Evolutionary conservation across 345 rosid species (phyloP).

Genomic region (Populus pruinosa): DNA sequence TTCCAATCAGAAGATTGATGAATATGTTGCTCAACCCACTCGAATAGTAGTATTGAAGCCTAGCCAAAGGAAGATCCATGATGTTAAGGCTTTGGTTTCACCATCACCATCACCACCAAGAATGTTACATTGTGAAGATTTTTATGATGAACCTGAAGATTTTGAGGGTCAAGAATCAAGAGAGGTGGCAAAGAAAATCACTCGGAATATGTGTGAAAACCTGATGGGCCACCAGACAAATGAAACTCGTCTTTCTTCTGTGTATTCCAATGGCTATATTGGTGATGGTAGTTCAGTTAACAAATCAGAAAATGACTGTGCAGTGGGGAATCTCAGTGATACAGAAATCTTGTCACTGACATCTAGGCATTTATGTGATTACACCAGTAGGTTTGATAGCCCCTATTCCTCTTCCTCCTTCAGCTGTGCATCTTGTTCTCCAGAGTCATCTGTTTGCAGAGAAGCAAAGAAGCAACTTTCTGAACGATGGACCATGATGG

Average conservation of each 20-base stretch:
- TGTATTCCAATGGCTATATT: slow-evolving; percentile 69
- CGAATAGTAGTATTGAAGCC: slow-evolving; percentile 91
- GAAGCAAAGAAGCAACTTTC: slow-evolving; percentile 76
- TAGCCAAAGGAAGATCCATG: slow-evolving; percentile 57
- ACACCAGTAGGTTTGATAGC: slow-evolving; percentile 59
- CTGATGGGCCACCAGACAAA: slow-evolving; percentile 59
- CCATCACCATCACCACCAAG: slow-evolving; percentile 52
- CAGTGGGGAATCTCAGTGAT: slow-evolving; percentile 64
- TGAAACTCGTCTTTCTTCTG: slow-evolving; percentile 77
- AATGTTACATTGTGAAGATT: slow-evolving; percentile 34
- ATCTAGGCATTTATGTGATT: slow-evolving; percentile 91
- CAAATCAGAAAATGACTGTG: slow-evolving; percentile 61
- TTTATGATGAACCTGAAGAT: slow-evolving; percentile 48
- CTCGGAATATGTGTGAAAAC: slow-evolving; percentile 49
- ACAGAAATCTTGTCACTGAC: slow-evolving; percentile 71
- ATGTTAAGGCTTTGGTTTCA: slow-evolving; percentile 40
- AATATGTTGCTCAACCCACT: slow-evolving; percentile 63
- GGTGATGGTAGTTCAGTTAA: slow-evolving; percentile 85
- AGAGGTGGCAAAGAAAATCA: slow-evolving; percentile 58
- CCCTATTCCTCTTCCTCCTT: slow-evolving; percentile 65
- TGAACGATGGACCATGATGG: slow-evolving; percentile 95
- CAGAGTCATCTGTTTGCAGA: slow-evolving; percentile 83
- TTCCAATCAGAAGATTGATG: slow-evolving; percentile 44
- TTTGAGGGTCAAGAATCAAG: slow-evolving; percentile 53
- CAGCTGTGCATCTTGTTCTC: slow-evolving; percentile 71